These are phyloP conservation scores for Colletotrichum spinosum DNA, from an alignment of 2,329 filamentous ascomycete species.

Conservation along the genomic window DNA sequence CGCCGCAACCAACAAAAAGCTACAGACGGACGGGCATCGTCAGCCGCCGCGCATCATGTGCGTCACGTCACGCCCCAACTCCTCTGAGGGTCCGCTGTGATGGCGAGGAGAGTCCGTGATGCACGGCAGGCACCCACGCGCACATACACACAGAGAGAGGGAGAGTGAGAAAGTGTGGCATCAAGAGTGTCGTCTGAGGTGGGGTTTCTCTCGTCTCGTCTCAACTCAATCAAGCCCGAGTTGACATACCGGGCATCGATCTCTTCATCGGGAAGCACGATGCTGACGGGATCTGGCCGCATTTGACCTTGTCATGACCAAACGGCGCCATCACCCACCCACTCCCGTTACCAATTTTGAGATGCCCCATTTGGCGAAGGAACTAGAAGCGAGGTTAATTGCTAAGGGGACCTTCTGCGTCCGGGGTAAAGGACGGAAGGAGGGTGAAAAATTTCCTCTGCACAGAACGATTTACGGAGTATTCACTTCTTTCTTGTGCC, in stretches of 20 bases:
- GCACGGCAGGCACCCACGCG: constrained; percentile 8
- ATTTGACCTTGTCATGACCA: no score
- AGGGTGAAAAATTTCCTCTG: no score
- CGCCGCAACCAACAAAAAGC: background rate
- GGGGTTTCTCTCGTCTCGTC: background rate
- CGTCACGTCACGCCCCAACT: background rate
- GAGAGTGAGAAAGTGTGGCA: background rate
- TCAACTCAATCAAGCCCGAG: no score
- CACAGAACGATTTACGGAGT: no score
- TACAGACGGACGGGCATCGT: background rate
- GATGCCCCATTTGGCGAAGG: background rate
- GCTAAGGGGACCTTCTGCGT: background rate
- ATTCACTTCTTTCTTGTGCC: no score
- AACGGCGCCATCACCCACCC: no score
- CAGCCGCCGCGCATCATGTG: constrained; percentile 12
- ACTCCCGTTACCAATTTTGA: no score
- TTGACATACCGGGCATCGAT: no score
- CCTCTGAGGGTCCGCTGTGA: background rate
- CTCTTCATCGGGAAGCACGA: no score
- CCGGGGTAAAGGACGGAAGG: constrained; percentile 13
- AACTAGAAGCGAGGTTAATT: constrained; percentile 8
- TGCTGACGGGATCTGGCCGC: no score
- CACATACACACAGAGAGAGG: background rate
- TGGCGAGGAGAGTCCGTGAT: constrained; percentile 2
- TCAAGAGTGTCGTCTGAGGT: background rate